These are phyloP conservation scores for Vitis labrusca DNA, from an alignment of 164 flowering plant genomes.

Conservation along the genomic window DNA sequence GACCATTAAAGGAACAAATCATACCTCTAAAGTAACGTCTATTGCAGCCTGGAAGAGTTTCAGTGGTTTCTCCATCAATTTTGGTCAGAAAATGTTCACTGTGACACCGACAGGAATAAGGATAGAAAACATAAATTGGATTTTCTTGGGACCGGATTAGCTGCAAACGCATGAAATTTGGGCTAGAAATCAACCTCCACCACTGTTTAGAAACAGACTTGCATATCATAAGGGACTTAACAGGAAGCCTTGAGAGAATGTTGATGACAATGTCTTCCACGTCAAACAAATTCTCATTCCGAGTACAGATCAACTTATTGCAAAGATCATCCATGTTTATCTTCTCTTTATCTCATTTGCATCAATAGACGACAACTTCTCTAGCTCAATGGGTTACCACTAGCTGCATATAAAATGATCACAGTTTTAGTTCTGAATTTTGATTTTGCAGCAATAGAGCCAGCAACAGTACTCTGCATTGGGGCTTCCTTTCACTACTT, in stretches of 20 bases:
- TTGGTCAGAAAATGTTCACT: not conserved
- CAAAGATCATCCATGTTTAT: not conserved
- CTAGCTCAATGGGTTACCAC: not conserved
- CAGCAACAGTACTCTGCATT: too few relatives aligned
- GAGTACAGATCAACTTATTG: not conserved
- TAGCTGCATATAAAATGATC: too few relatives aligned
- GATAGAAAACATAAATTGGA: constrained; percentile 8
- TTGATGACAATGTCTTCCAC: constrained; percentile 3
- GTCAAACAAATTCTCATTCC: not conserved
- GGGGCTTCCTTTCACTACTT: too few relatives aligned
- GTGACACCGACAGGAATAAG: not conserved
- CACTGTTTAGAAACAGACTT: constrained; percentile 9
- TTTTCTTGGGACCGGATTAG: constrained; percentile 7
- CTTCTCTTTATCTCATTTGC: not conserved
- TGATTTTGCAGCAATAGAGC: not conserved
- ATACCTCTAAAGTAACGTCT: not conserved
- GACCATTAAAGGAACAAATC: constrained; percentile 15
- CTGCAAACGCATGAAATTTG: constrained; percentile 2
- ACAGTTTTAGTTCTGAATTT: too few relatives aligned
- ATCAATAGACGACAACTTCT: not conserved
- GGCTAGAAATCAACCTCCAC: not conserved
- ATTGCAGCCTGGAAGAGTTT: not conserved
- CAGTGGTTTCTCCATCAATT: not conserved
- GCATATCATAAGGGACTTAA: not conserved
- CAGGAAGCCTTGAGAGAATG: constrained; percentile 15